A percentile compares a stretch with the other conserved stretches of the same genome.
Conservation (phyloP, 352 stramenopile genomes). For the Globisporangium spinosum region DNA sequence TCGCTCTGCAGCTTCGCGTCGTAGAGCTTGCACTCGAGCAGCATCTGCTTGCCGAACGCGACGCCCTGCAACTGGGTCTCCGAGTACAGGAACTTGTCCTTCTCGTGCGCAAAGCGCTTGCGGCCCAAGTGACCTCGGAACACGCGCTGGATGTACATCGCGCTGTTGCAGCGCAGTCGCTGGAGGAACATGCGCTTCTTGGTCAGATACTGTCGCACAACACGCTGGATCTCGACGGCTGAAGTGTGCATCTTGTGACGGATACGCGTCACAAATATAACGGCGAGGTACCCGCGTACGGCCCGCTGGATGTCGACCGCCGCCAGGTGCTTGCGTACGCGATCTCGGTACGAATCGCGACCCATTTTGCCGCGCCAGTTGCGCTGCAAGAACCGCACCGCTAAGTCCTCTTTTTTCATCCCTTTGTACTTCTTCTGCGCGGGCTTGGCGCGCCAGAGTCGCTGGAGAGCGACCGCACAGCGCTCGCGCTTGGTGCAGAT, state of each 20-base stretch:
- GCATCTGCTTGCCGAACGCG: conserved; percentile 93
- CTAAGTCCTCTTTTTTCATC: conserved; percentile 87
- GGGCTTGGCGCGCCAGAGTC: conserved; percentile 79
- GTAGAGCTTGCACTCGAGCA: conserved; percentile 94
- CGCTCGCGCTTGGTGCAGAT: conserved; percentile 63
- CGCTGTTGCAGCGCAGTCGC: conserved; percentile 51
- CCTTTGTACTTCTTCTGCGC: conserved; percentile 72
- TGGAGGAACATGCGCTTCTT: conserved; percentile 43
- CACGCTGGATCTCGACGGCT: conserved; percentile 75
- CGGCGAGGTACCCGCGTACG: conserved; percentile 73
- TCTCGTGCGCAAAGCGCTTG: conserved; percentile 71
- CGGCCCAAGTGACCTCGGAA: conserved; percentile 88
- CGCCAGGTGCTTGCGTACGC: conserved; percentile 67
- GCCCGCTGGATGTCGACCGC: conserved; percentile 87
- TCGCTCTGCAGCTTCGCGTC: conserved; percentile 93
- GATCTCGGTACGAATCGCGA: conserved; percentile 71
- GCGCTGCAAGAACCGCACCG: conserved; percentile 87
- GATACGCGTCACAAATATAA: conserved; percentile 51
- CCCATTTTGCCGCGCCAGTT: conserved; percentile 90
- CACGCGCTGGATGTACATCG: conserved; percentile 81
- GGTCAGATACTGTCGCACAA: conserved; percentile 68
- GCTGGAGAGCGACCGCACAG: conserved; percentile 86
- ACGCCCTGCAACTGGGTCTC: conserved; percentile 92
- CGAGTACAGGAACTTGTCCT: conserved; percentile 94
- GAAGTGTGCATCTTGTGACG: conserved; percentile 44